Base-by-base conservation (phyloP, 768 basidiomycete species). In the Guyanaporus albipodus region DNA sequence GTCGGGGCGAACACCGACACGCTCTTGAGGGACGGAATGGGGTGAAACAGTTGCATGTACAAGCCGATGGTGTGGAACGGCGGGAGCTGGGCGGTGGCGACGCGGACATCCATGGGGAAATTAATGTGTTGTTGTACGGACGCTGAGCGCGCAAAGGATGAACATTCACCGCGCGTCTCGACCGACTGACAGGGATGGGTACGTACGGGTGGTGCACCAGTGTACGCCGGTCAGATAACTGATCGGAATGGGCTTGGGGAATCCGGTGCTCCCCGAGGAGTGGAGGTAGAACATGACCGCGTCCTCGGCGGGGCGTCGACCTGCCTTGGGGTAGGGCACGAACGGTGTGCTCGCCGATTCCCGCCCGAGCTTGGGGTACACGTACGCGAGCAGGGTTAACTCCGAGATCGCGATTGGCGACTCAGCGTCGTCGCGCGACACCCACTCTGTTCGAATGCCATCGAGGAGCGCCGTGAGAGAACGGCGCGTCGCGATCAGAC, bases 241-340 rank as follows among this genome's bases (percentile, higher is more conserved):
- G 26, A 70, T 62, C 2, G 64, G 57, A n/a, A 78, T 69, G 8
- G 71, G 54, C 45, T 73, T 76, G 0, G 76, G 74, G 37, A 73
- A 65, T 3, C 75, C 73, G 0, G 76, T 74, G 40, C 74, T 76
- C 14, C 76, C 76, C 4, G 77, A 78, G 0, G 77, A 78, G 48
- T 78, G 74, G 0, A 75, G 55, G 40, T 73, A 77, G 8, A 70
- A 28, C 33, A 64, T 38, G 58, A 38, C 59, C 46, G 23, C 67
- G 37, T 41, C 54, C 18, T 38, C 50, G 50, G 15, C 14, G 0
- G 58, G 42, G 4, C 43, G 47, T 17, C 4, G 8, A 2, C 35
- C 36, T 8, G 38, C 35, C 33, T 52, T 44, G 4, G 53, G 53
- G 24, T 54, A 62, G 4, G 49, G 32, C 2, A 52, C 34, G 26